Base-by-base conservation (phyloP, 169 alveolate genomes). In the Cardiosporidium cionae region DNA sequence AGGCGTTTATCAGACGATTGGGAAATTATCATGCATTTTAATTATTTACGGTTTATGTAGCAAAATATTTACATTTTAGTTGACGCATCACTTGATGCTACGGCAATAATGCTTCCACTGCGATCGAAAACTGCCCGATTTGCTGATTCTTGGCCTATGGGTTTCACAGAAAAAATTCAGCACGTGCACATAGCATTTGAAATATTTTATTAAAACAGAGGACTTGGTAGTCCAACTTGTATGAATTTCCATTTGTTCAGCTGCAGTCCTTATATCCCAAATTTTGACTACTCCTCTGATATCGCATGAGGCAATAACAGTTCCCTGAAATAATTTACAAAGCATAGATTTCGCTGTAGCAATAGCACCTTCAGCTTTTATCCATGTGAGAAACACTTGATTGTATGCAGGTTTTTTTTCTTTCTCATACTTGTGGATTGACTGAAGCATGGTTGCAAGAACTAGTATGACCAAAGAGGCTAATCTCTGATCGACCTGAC, bases 251-350 rank as follows among this genome's bases (percentile, higher is more conserved):
- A 81, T 76, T 37, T 82, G 52, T 69, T 90, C 94, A 53, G 85
- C 88, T 32, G 92, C 95, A 88, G 89, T 92, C 75, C 96, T 84
- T 32, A 91, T 90, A 78, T 94, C 98, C 96, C 97, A 91, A 37
- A 94, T 76, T 83, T 90, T 90, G 22, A 89, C 90, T 28, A 89
- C 84, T 36, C 98, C 98, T 72, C 90, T 96, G 16, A 94, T 88
- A 78, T 94, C 98, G 70, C 95, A 88, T n/a, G 94, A 87, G 32
- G 94, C 95, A 28, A 94, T 80, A 0, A 76, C 65, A 58, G 83
- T 90, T 28, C 95, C 97, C 83, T 82, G 77, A 6, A 29, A 3
- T 44, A 53, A 27, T n/a, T 3, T 2, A 4, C 27, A 16, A 6
- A 0, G n/a, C 0, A 0, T 52, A n/a, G n/a, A n/a, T 16, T 16